A percentile compares a stretch with the other conserved stretches of the same genome.
phyloP scores from a whole-genome alignment of 495 filamentous ascomycete species.

The Aspergillus leporis region DNA sequence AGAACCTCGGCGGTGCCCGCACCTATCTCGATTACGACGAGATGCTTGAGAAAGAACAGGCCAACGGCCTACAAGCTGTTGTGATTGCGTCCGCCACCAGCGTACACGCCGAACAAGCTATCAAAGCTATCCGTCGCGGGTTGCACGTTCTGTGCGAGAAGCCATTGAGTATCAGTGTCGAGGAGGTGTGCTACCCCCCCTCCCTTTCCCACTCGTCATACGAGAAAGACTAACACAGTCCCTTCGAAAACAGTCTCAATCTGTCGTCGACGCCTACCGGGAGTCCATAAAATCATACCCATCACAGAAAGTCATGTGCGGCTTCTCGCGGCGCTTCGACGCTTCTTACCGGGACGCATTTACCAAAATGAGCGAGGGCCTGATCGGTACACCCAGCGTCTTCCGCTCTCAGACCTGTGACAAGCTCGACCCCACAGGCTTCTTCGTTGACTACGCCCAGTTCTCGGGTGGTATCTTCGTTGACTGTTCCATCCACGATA shows the following conservation, averaged over 20 bases:
- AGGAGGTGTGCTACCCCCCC: slow-evolving; percentile 40
- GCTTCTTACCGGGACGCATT: slow-evolving; percentile 30
- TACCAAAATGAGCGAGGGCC: background rate
- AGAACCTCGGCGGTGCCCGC: slow-evolving; percentile 36
- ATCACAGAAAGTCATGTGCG: slow-evolving; percentile 54
- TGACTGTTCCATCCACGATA: slow-evolving; percentile 60
- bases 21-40: slow-evolving; percentile 47
- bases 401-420: slow-evolving; percentile 61
- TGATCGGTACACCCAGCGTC: slow-evolving; percentile 51
- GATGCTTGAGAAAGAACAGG: slow-evolving; percentile 40
- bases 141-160: slow-evolving; percentile 57
- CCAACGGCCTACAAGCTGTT: slow-evolving; percentile 49
- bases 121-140: slow-evolving; percentile 21
- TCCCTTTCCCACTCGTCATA: background rate
- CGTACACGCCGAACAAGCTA: slow-evolving; percentile 25
- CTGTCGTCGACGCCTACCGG: slow-evolving; percentile 43
- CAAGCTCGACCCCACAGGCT: slow-evolving; percentile 54
- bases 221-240: background rate
- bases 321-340: slow-evolving; percentile 56
- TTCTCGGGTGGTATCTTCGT: slow-evolving; percentile 63
- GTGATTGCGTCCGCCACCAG: slow-evolving; percentile 47
- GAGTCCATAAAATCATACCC: slow-evolving; percentile 34
- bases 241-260: slow-evolving; percentile 36
- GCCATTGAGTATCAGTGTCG: slow-evolving; percentile 43
- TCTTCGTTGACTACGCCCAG: slow-evolving; percentile 58